Conservation (phyloP, 2,329 filamentous ascomycete species). For the Aspergillus calidoustus region DNA sequence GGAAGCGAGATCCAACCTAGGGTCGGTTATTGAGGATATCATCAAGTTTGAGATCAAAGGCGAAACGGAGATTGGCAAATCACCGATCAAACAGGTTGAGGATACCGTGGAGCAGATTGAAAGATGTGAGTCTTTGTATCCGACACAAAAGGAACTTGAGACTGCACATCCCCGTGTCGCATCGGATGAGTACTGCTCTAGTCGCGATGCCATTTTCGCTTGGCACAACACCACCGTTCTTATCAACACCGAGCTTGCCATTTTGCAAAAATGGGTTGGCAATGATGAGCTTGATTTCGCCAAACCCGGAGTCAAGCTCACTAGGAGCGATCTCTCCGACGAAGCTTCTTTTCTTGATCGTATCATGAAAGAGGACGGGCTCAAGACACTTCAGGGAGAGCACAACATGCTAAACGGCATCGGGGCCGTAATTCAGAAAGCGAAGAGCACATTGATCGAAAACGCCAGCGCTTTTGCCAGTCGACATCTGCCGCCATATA, state of each 20-base stretch:
- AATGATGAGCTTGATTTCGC: slow-evolving; percentile 94
- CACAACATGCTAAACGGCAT: slow-evolving; percentile 85
- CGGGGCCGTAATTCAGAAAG: slow-evolving; percentile 86
- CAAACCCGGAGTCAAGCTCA: slow-evolving; percentile 71
- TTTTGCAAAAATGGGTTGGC: slow-evolving; percentile 94
- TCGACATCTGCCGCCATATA: slow-evolving; percentile 90
- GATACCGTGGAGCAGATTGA: slow-evolving; percentile 91
- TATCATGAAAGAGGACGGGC: slow-evolving; percentile 91
- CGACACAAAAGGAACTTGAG: slow-evolving; percentile 76
- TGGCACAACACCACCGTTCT: slow-evolving; percentile 98
- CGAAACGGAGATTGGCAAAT: slow-evolving; percentile 86
- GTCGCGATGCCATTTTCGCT: slow-evolving; percentile 85
- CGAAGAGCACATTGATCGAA: slow-evolving; percentile 85
- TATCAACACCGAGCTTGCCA: slow-evolving; percentile 91
- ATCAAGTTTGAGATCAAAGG: slow-evolving; percentile 94
- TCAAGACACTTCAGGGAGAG: slow-evolving; percentile 84
- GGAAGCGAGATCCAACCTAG: slow-evolving; percentile 75
- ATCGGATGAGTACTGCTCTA: slow-evolving; percentile 77
- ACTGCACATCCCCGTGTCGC: slow-evolving; percentile 75
- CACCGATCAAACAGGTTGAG: slow-evolving; percentile 83
- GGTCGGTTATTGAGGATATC: slow-evolving; percentile 80
- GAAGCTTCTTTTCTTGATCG: slow-evolving; percentile 94
- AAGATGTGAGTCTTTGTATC: slow-evolving; percentile 82
- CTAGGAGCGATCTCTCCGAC: slow-evolving; percentile 75
- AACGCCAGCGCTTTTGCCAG: slow-evolving; percentile 85